Percentiles rank a stretch among this genome's conserved stretches.
These are phyloP conservation scores for Malassezia brasiliensis DNA, from an alignment of 1,284 basidiomycete species.

Conservation along the genomic window DNA sequence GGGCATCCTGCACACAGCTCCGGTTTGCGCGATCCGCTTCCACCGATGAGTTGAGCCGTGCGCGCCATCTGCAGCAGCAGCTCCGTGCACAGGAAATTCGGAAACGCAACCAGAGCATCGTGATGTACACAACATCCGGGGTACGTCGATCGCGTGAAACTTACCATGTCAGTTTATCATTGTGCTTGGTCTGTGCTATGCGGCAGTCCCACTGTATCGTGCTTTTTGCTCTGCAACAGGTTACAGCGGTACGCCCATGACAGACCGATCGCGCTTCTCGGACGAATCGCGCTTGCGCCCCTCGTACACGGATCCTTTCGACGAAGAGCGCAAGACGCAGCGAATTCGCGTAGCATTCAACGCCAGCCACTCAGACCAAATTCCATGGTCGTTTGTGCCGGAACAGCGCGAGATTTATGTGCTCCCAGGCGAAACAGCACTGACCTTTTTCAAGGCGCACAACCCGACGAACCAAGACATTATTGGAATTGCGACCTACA, in stretches of 20 bases:
- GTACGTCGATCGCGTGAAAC: background rate
- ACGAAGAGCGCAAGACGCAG: constrained; percentile 20
- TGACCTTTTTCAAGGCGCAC: constrained; percentile 92
- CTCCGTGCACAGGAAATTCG: background rate
- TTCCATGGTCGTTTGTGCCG: constrained; percentile 88
- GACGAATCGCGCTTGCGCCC: constrained; percentile 30
- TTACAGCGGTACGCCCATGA: constrained; percentile 86
- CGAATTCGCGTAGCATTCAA: constrained; percentile 88
- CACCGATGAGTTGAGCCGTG: background rate
- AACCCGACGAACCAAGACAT: constrained; percentile 77
- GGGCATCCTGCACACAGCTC: too few relatives aligned
- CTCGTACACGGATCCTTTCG: constrained; percentile 28
- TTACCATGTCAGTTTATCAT: constrained; percentile 54
- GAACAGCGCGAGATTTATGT: constrained; percentile 83
- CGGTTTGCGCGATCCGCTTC: background rate
- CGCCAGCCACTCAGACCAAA: constrained; percentile 73
- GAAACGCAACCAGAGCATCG: constrained; percentile 9
- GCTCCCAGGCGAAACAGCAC: constrained; percentile 84
- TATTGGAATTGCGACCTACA: constrained; percentile 97
- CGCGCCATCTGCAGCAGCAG: background rate
- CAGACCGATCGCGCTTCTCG: constrained; percentile 48
- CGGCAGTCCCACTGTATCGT: constrained; percentile 90
- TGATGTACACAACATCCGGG: constrained; percentile 11
- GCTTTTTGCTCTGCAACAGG: constrained; percentile 97
- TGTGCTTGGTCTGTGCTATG: constrained; percentile 77